Base-by-base conservation (phyloP, 768 basidiomycete genomes). In the Termitomyces sp. region DNA sequence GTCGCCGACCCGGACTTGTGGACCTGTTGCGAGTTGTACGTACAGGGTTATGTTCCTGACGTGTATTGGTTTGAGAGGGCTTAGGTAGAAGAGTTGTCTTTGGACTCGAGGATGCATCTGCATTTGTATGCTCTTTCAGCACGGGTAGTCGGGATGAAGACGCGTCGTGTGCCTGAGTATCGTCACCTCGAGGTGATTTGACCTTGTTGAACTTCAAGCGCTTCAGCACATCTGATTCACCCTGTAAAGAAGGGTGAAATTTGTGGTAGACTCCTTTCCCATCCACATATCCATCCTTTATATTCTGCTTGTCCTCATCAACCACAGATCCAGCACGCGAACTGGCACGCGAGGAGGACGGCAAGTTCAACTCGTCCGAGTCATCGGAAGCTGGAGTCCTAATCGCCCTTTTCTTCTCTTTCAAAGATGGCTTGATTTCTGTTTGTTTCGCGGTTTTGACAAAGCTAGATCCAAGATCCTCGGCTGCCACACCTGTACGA, bases 171-270 rank as follows among this genome's bases (percentile, higher is more conserved):
- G 48, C 11, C 58, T 56, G 38, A 15, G 9, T 36, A 34, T 40
- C 37, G 17, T 29, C 57, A 34, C 64, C 67, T 11, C 34, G 48
- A 37, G 42, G 10, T 4, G 54, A 6, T 60, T 72, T 77, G 31
- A 68, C 79, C 67, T 68, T 81, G 14, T 62, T 77, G 63, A 78
- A 80, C 62, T 72, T 77, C 32, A 75, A 60, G 5, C 9, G 46
- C 56, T 71, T 71, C 34, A 67, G 45, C 17, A 57, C 61, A 31
- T 47, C 54, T 25, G 58, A n/a, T n/a, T 46, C 56, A 32, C 60
- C 43, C 43, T 46, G 34, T 11, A 14, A 54, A 9, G 49, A n/a
- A 17, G 55, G 43, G 32, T 50, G 50, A 51, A 5, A 55, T 8
- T 58, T 0, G 43, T 53, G 57, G 32, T 29, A 32, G 36, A 45